Conservation (phyloP, 129 eudicot species). For the Tanacetum coccineum region DNA sequence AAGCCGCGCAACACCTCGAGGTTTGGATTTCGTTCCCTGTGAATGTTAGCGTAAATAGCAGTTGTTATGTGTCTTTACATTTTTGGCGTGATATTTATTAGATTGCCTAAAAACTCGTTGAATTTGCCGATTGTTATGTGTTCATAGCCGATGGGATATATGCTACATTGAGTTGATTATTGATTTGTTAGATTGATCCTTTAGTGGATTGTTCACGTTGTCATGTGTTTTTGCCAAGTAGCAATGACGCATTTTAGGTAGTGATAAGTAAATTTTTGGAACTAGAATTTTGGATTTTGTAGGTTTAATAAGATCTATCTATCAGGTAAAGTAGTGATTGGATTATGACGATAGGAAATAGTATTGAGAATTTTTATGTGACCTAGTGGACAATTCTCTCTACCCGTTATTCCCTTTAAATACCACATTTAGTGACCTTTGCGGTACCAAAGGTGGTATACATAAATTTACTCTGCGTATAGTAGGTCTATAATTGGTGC, state of each 20-base stretch:
- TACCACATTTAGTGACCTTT: neutral
- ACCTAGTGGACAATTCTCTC: slow-evolving; percentile 1
- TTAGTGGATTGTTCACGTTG: neutral
- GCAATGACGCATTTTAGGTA: slow-evolving; percentile 6
- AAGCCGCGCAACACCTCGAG: slow-evolving; percentile 95
- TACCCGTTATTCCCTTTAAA: neutral
- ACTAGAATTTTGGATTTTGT: slow-evolving; percentile 15
- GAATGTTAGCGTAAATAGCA: no score
- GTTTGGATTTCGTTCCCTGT: slow-evolving; percentile 44
- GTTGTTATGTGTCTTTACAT: no score
- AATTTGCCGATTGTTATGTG: neutral
- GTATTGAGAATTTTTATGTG: neutral
- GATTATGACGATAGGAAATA: neutral
- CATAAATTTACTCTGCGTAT: neutral
- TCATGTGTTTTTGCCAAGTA: slow-evolving; percentile 1
- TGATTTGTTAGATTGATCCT: slow-evolving; percentile 3
- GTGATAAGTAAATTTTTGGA: slow-evolving; percentile 1
- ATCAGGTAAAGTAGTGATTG: no score
- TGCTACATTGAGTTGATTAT: no score
- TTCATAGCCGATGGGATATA: slow-evolving; percentile 13
- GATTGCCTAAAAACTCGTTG: slow-evolving; percentile 10
- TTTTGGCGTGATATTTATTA: no score
- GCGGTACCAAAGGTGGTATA: slow-evolving; percentile 2
- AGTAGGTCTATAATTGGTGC: slow-evolving; percentile 13
- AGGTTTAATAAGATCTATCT: neutral